Conservation (phyloP, 1,284 basidiomycete genomes). For the Tilletia walkeri region DNA sequence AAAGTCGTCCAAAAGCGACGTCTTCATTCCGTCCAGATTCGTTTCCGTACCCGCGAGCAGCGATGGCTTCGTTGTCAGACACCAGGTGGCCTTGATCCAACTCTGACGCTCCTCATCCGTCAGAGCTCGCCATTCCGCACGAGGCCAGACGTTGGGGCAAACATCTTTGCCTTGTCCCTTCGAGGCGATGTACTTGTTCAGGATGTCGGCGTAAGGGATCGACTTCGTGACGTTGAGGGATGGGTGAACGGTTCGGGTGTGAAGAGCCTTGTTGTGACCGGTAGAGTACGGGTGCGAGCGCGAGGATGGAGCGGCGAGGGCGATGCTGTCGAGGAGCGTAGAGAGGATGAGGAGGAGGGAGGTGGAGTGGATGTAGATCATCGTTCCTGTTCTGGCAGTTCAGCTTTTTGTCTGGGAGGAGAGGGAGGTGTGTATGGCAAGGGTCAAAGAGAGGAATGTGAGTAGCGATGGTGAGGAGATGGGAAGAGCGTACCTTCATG, state of each 20-base stretch:
- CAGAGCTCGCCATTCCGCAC: not conserved
- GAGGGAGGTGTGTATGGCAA: too few relatives aligned
- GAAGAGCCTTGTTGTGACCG: too few relatives aligned
- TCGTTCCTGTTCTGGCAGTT: too few relatives aligned
- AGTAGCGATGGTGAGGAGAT: too few relatives aligned
- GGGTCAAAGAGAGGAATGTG: too few relatives aligned
- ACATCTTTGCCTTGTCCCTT: not conserved
- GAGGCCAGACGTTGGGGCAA: not conserved
- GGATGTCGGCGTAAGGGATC: not conserved
- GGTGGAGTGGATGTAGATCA: too few relatives aligned
- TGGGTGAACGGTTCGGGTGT: not conserved
- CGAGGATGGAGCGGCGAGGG: too few relatives aligned
- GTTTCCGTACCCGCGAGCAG: conserved; percentile 4
- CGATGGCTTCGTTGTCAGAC: not conserved
- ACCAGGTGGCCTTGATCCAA: conserved; percentile 13
- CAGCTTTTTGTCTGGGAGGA: too few relatives aligned
- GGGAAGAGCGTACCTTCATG: too few relatives aligned
- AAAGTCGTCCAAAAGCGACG: not conserved
- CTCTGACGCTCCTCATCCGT: not conserved
- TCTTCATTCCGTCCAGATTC: not conserved
- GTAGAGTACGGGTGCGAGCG: too few relatives aligned
- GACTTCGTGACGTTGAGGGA: not conserved
- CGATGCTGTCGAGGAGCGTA: too few relatives aligned
- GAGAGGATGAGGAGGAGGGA: too few relatives aligned
- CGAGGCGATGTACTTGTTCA: not conserved